These are phyloP conservation scores for Tetrahymena elliotti DNA, from an alignment of 73 alveolate genomes.

Conservation along the genomic window DNA sequence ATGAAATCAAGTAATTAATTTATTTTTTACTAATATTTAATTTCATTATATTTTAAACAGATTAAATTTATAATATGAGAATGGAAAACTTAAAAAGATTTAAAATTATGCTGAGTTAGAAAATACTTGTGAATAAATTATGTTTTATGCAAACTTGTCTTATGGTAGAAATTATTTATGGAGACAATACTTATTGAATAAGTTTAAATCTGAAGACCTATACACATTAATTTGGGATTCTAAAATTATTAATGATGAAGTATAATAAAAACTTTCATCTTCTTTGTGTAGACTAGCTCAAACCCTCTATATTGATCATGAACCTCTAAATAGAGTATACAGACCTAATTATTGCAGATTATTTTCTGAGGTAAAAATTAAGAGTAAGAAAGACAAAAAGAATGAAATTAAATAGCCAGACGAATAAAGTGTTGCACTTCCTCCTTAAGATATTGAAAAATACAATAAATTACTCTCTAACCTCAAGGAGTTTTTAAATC, in stretches of 20 bases:
- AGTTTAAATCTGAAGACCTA: conserved; percentile 13
- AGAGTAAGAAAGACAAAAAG: background rate
- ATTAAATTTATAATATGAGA: background rate
- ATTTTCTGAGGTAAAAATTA: background rate
- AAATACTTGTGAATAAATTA: conserved; percentile 6
- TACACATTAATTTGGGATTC: conserved; percentile 34
- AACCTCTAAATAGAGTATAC: conserved; percentile 28
- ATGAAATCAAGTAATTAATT: background rate
- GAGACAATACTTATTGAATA: conserved; percentile 13
- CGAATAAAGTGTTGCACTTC: background rate
- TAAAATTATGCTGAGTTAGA: background rate
- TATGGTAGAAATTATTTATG: conserved; percentile 38
- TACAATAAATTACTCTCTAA: background rate
- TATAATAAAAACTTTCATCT: background rate
- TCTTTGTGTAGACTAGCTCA: conserved; percentile 32
- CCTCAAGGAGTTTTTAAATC: background rate
- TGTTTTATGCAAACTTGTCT: conserved; percentile 36
- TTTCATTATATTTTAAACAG: background rate
- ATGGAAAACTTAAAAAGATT: background rate
- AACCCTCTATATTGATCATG: conserved; percentile 38
- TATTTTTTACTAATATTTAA: background rate
- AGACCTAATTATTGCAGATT: conserved; percentile 25
- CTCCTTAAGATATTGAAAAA: background rate
- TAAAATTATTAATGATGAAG: background rate
- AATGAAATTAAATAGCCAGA: background rate